Base-by-base conservation (phyloP, 148 eudicot species). In the Chenopodium quinoa region DNA sequence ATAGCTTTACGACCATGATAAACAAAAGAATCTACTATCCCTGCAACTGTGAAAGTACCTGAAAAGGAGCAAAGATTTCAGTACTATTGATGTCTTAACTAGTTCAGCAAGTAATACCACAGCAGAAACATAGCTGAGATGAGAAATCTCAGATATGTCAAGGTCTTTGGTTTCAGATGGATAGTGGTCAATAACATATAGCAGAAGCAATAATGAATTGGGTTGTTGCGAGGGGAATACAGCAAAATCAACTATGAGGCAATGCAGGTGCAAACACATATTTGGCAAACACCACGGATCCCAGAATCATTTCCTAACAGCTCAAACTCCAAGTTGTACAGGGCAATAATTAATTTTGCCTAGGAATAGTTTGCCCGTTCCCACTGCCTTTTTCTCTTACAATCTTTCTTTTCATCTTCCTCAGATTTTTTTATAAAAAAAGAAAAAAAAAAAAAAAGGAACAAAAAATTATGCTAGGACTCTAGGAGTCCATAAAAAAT, bases 11-110 rank as follows among this genome's bases (percentile, higher is more conserved):
- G 89, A 65, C 98, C 93, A 68, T 94, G 95, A 85, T 93, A 94
- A 34, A 94, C 83, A 66, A 88, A 90, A n/a, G 97, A 88, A 76
- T 94, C 98, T 63, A 93, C 85, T 75, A 94, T 91, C 9, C 98
- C 98, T 1, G 97, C 92, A 62, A 94, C 93, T 4, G 98, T 89
- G 73, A 93, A 94, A 46, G 87, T 82, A 81, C 98, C 98, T 94
- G 94, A 73, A 79, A 34, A 70, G 64, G 72, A 74, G 34, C 75
- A 58, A 2, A 71, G 5, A 23, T 47, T n/a, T 48, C 76, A 73
- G 31, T 48, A 73, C 58, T 23, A 23, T 13, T 9, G 34, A 23
- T 22, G 40, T 48, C 75, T 46, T 72, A n/a, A 19, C 27, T 1
- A n/a, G 16, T 72, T 44, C 29, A 46, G 25, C 40, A 20, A 71